A percentile compares a stretch with the other conserved stretches of the same genome.
phyloP scores from a whole-genome alignment of 129 eudicot species.

The Rutidosis leptorrhynchoides region DNA sequence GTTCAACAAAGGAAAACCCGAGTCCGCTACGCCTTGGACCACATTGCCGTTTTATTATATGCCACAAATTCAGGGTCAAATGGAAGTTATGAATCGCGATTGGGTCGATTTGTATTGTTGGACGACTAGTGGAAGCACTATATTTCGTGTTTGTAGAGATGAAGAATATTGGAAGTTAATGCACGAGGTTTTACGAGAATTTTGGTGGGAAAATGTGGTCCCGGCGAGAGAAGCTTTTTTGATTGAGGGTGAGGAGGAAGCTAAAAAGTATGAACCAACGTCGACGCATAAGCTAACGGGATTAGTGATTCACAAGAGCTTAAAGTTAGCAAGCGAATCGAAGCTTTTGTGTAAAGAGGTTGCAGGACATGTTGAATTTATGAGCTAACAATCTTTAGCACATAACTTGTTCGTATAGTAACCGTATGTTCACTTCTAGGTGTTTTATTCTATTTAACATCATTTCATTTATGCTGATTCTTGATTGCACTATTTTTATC shows the following conservation, averaged over 20 bases:
- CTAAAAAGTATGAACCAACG: constrained; percentile 51
- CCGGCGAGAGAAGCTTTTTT: constrained; percentile 78
- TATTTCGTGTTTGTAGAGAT: constrained; percentile 75
- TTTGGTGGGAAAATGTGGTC: constrained; percentile 94
- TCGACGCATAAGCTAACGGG: constrained; percentile 75
- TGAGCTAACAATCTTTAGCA: background rate
- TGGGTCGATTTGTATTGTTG: constrained; percentile 97
- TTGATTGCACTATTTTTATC: too few relatives aligned
- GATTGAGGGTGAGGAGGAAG: constrained; percentile 63
- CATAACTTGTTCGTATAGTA: background rate
- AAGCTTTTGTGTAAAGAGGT: constrained; percentile 74
- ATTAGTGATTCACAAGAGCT: constrained; percentile 54
- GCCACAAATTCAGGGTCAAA: constrained; percentile 98
- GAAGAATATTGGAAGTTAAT: constrained; percentile 75
- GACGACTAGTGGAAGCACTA: constrained; percentile 87
- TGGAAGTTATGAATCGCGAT: constrained; percentile 96
- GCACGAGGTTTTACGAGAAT: constrained; percentile 66
- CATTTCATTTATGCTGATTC: background rate
- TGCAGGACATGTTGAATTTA: constrained; percentile 59
- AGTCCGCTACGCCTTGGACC: constrained; percentile 67
- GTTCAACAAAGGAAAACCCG: constrained; percentile 88
- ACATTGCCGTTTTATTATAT: constrained; percentile 86
- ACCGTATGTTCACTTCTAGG: background rate
- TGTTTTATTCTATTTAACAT: too few relatives aligned
- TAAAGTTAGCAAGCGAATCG: constrained; percentile 57